phyloP scores from a whole-genome alignment of 2,329 filamentous ascomycete species.

The Colletotrichum sp. region DNA sequence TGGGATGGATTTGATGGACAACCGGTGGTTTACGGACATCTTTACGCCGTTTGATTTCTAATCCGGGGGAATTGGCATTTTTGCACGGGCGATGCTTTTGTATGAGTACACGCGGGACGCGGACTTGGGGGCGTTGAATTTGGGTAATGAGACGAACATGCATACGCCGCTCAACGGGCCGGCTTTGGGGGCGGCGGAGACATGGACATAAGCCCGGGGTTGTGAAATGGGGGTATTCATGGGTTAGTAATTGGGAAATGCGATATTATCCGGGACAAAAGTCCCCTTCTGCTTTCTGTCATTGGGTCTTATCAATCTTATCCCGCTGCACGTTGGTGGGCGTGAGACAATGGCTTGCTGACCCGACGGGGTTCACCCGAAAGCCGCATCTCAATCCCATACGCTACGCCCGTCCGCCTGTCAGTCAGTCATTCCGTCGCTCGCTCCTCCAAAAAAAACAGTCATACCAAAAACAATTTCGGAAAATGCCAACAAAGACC shows the following conservation, averaged over 20 bases:
- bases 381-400: neutral
- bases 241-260: neutral
- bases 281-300: neutral
- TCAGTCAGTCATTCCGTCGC: neutral
- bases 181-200: neutral
- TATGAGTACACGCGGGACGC: neutral
- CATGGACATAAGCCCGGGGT: neutral
- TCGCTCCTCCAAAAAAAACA: neutral
- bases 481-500: neutral
- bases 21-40: conserved; percentile 15
- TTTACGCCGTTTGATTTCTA: conserved; percentile 19
- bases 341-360: neutral
- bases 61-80: neutral
- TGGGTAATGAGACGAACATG: neutral
- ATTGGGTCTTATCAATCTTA: neutral
- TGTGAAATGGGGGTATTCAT: neutral
- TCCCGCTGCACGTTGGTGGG: neutral
- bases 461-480: neutral
- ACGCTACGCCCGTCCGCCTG: neutral
- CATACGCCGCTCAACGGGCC: neutral
- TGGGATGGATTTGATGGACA: conserved; percentile 13
- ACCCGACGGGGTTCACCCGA: neutral
- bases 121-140: neutral
- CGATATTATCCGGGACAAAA: neutral
- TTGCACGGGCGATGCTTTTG: neutral